Conservation (phyloP, 805 yeast genomes). For the Vanderwaltozyma verrucispora region DNA sequence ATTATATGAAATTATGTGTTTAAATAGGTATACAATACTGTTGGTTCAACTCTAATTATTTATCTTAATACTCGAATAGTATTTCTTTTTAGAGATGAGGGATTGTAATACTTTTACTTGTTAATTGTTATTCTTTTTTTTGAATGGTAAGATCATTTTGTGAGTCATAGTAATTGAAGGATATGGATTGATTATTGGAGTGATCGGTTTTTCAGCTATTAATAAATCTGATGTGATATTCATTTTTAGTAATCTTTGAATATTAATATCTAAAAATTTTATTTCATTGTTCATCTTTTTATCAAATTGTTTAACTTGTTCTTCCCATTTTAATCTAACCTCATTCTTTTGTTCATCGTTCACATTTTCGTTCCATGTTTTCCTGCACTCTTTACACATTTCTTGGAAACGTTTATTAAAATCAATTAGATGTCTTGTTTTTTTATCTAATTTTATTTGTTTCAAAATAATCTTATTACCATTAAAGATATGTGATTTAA, state of each 20-base stretch:
- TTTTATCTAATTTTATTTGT: background rate
- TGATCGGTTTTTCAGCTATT: background rate
- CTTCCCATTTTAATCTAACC: slow-evolving; percentile 9
- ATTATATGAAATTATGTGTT: no score
- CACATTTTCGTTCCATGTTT: slow-evolving; percentile 15
- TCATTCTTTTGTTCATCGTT: slow-evolving; percentile 10
- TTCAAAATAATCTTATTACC: no score
- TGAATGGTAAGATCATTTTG: background rate
- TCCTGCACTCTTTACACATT: slow-evolving; percentile 20
- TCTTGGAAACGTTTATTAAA: slow-evolving; percentile 9
- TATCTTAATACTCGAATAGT: no score
- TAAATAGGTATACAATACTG: no score
- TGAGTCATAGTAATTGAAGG: no score
- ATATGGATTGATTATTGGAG: no score
- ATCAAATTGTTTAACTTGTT: slow-evolving; percentile 8
- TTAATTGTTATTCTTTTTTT: no score
- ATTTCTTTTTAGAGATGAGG: no score
- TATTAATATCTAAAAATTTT: slow-evolving; percentile 7
- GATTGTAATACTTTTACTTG: no score
- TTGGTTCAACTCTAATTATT: no score
- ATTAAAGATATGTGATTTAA: no score
- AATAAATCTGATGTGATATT: background rate
- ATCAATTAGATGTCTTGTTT: background rate
- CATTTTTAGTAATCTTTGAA: background rate
- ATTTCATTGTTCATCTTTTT: slow-evolving; percentile 8